Percentiles rank a stretch among this genome's conserved stretches.
Evolutionary conservation across 2,329 filamentous ascomycete species (phyloP).

Genomic region (Fusarium buharicum): DNA sequence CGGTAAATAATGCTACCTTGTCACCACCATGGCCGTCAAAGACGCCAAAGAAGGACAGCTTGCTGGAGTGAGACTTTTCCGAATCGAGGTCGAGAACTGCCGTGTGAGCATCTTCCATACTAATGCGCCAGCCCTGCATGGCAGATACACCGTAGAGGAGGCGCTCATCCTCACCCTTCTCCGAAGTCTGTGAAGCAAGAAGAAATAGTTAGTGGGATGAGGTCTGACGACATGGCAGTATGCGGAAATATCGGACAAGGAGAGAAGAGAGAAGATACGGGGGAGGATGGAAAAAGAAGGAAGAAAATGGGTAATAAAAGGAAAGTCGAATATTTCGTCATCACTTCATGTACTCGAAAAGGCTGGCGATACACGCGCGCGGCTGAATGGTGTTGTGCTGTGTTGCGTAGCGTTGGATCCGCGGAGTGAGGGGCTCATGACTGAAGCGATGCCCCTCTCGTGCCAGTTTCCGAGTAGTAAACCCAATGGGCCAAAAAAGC

Average conservation of each 20-base stretch:
- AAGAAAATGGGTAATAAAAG: not conserved
- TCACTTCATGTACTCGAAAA: conserved; percentile 1
- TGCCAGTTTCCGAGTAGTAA: conserved; percentile 21
- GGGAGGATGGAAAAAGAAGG: conserved; percentile 1
- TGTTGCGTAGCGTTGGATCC: conserved; percentile 11
- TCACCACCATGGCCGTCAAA: conserved; percentile 98
- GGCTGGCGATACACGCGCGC: conserved; percentile 23
- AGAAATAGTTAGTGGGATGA: conserved; percentile 43
- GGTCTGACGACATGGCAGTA: conserved; percentile 18
- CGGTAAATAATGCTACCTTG: conserved; percentile 93
- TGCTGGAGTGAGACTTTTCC: conserved; percentile 73
- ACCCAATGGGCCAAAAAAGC: conserved; percentile 22
- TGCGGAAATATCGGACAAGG: conserved; percentile 33
- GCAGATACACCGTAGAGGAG: conserved; percentile 94
- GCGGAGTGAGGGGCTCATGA: conserved; percentile 42
- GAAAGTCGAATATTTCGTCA: not conserved
- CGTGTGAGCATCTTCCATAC: conserved; percentile 98
- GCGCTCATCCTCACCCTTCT: conserved; percentile 90
- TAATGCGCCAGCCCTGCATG: conserved; percentile 99
- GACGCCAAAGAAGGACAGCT: conserved; percentile 95
- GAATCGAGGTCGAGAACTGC: conserved; percentile 82
- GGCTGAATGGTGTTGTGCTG: conserved; percentile 15
- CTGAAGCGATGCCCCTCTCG: conserved; percentile 38
- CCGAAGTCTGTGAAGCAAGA: conserved; percentile 73
- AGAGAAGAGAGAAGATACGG: conserved; percentile 19